Evolutionary conservation across 345 rosid genomes (phyloP).

Genomic region (Populus davidiana): DNA sequence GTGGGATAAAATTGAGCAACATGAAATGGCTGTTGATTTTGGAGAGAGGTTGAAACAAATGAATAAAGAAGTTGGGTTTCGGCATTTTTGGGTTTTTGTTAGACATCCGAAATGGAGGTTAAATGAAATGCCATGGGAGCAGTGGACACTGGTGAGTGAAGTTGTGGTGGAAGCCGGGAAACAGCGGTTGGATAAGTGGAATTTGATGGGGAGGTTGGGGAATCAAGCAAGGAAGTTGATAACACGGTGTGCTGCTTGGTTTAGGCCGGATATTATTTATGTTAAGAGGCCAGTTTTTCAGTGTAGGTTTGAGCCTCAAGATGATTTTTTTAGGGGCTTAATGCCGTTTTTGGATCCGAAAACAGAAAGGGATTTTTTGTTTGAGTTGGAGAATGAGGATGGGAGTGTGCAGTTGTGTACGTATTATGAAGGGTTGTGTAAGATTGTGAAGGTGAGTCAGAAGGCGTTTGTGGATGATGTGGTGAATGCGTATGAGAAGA

Average conservation of each 20-base stretch:
- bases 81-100: slow-evolving; percentile 83
- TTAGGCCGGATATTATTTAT: slow-evolving; percentile 85
- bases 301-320: slow-evolving; percentile 88
- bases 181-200: slow-evolving; percentile 91
- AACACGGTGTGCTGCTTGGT: slow-evolving; percentile 83
- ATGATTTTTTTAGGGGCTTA: slow-evolving; percentile 57
- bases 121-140: slow-evolving; percentile 79
- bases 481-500: slow-evolving; percentile 74
- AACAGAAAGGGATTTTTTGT: slow-evolving; percentile 55
- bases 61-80: slow-evolving; percentile 68
- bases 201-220: slow-evolving; percentile 85
- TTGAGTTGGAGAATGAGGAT: slow-evolving; percentile 61
- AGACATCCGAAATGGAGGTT: slow-evolving; percentile 91
- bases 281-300: slow-evolving; percentile 91
- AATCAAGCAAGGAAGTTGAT: slow-evolving; percentile 64
- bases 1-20: slow-evolving; percentile 84
- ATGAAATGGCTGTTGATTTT: slow-evolving; percentile 74
- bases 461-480: slow-evolving; percentile 95
- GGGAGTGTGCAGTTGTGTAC: slow-evolving; percentile 62
- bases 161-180: slow-evolving; percentile 69
- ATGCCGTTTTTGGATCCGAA: slow-evolving; percentile 60
- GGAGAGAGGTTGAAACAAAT: slow-evolving; percentile 53
- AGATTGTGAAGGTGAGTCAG: slow-evolving; percentile 69
- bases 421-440: slow-evolving; percentile 83
- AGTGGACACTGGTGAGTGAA: slow-evolving; percentile 91